Conservation (phyloP, 768 basidiomycete genomes). For the Cantharellus anzutake region DNA sequence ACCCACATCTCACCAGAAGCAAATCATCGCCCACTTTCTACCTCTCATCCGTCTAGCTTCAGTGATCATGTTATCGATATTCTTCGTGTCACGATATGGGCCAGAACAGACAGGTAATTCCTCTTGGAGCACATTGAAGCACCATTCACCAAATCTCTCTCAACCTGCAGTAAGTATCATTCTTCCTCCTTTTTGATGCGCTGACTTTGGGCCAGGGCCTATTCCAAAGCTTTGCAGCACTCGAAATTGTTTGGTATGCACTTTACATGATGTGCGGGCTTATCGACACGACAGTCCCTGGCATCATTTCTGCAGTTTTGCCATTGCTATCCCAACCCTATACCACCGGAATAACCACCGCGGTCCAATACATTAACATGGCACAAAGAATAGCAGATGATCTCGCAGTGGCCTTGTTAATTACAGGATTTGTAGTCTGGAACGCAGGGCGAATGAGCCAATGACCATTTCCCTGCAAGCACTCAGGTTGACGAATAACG, state of each 20-base stretch:
- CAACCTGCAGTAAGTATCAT: conserved; percentile 38
- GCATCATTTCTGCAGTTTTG: conserved; percentile 36
- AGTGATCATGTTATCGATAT: too few relatives aligned
- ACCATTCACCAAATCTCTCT: conserved; percentile 42
- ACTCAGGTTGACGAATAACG: neutral
- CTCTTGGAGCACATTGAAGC: neutral
- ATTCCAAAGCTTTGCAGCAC: too few relatives aligned
- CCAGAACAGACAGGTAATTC: too few relatives aligned
- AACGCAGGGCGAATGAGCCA: conserved; percentile 25
- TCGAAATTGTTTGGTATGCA: too few relatives aligned
- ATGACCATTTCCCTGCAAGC: neutral
- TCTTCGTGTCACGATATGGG: too few relatives aligned
- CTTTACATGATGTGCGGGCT: too few relatives aligned
- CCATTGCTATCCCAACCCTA: conserved; percentile 48
- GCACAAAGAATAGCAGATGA: conserved; percentile 50
- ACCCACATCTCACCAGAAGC: too few relatives aligned
- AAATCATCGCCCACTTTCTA: too few relatives aligned
- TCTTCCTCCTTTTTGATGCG: conserved; percentile 29
- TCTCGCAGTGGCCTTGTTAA: conserved; percentile 48
- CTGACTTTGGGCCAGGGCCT: conserved; percentile 24
- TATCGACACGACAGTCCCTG: conserved; percentile 28
- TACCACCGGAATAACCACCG: conserved; percentile 40
- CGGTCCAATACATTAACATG: conserved; percentile 50
- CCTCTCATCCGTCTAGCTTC: too few relatives aligned
- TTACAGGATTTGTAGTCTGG: conserved; percentile 43